Base-by-base conservation (phyloP, 2,329 filamentous ascomycete genomes). In the Ceratocystis alfenasii region DNA sequence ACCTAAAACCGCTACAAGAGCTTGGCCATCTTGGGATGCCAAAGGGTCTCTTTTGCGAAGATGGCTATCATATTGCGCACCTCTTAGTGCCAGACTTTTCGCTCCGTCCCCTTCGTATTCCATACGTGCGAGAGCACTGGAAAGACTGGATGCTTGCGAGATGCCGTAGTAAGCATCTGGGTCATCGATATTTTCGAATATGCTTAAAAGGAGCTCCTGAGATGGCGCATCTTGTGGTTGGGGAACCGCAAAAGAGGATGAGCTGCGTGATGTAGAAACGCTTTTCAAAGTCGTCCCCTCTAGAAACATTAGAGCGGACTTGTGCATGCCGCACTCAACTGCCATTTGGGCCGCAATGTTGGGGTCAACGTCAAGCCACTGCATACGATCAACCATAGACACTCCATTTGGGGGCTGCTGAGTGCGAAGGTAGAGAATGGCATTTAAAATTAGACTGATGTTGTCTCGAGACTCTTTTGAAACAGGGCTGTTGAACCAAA, bases 91-190 rank as follows among this genome's bases (percentile, higher is more conserved):
- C 20, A 99, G 81, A 69, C 89, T 93, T 72, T 95, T 95, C 63
- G 86, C 80, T 0, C 92, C 92, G 70, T 95, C 87, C 62, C 86
- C 87, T 75, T 99, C 94, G 72, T 96, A 93, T 70, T 96, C 90
- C 3, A 97, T 81, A 8, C 89, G 86, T 63, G 87, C 83, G 67
- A 97, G 79, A 0, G 97, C 87, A 10, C 87, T 90, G 17, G 83
- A 79, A 17, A 99, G 76, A 66, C 86, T 91, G 5, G 90, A 83
- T 50, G 84, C 83, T 74, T 95, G 88, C 53, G 89, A 84, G 6
- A 96, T 81, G 3, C 94, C 95, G 72, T 99, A 99, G 74, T 95
- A 99, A 0, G 91, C 87, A 74, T 99, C 94, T 1, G 92, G 93
- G 71, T 99, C 95, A 72, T 96, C 92, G 60, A 99, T 88, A 68